phyloP scores from a whole-genome alignment of 2,329 filamentous ascomycete species.

The Tolypocladium inflatum region DNA sequence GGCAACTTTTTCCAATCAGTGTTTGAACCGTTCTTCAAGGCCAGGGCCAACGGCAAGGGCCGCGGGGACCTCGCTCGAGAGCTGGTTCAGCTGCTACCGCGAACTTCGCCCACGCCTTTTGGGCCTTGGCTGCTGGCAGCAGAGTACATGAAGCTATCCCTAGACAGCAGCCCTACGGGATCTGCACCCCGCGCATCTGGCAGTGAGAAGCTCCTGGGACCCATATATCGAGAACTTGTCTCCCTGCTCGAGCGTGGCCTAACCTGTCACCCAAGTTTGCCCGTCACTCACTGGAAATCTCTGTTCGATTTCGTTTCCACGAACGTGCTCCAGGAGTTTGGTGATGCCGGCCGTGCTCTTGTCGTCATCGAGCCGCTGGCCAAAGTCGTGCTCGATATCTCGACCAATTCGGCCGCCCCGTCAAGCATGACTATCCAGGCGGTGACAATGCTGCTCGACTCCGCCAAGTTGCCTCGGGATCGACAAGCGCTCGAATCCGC shows the following conservation, averaged over 20 bases:
- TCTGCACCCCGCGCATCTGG: constrained; percentile 12
- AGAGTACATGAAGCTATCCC: constrained; percentile 30
- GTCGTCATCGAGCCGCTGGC: constrained; percentile 64
- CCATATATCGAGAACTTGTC: constrained; percentile 60
- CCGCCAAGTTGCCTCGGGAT: constrained; percentile 47
- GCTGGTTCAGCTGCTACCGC: constrained; percentile 38
- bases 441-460: constrained; percentile 24
- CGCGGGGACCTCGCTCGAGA: constrained; percentile 39
- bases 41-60: constrained; percentile 32
- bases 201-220: constrained; percentile 42
- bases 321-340: constrained; percentile 51
- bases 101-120: constrained; percentile 33
- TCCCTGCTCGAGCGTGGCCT: constrained; percentile 58
- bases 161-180: constrained; percentile 22
- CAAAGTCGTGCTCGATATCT: constrained; percentile 35
- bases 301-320: constrained; percentile 49
- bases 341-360: constrained; percentile 57
- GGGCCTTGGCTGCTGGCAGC: constrained; percentile 44
- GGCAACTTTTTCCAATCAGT: constrained; percentile 37
- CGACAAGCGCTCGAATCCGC: constrained; percentile 55
- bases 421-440: constrained; percentile 27
- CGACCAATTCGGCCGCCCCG: constrained; percentile 11
- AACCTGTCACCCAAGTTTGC: constrained; percentile 35
- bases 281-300: constrained; percentile 35
- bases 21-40: constrained; percentile 49